Base-by-base conservation (phyloP, 306 rosid species). In the Inga laurina region DNA sequence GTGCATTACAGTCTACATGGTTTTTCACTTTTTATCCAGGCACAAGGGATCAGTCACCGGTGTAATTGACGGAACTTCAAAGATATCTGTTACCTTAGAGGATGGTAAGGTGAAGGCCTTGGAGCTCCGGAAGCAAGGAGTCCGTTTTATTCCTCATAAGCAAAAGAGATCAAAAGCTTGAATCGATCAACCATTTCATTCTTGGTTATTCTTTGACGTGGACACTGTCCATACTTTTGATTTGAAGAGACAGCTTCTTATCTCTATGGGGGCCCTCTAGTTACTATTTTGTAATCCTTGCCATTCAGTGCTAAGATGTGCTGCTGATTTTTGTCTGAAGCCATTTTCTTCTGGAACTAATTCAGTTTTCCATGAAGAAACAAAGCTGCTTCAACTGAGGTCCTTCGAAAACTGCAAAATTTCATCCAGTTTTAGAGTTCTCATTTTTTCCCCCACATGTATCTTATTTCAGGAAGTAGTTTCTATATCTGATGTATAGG, bases 21-120 rank as follows among this genome's bases (percentile, higher is more conserved):
- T 7, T 8, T 64, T 72, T 37, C 74, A 21, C 59, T 39, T 72
- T 51, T 79, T 35, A 16, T 88, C 45, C 92, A 97, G 99, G 99
- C 97, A 92, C 75, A 91, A 88, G 86, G 99, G 98, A 68, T 88
- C 85, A 82, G 97, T 97, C 66, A 87, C 95, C 5, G 87, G 91
- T 43, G 72, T 87, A 64, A 84, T 88, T 22, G 97, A 92, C 68
- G 98, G 97, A 72, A 78, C 97, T 9, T 83, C 97, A 5, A 85
- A 88, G 41, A 66, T 94, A 68, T 78, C 92, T n/a, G 97, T 94
- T 62, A 90, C 93, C 77, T 82, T 91, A 11, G 99, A 94, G 43
- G 97, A 97, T 8, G 93, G 94, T 75, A 86, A 86, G 74, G 88
- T 89, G 79, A 90, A 88, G 84, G 81, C 79, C 61, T 71, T 91